Evolutionary conservation across 257 asterid species (phyloP).

Genomic region (Penstemon newberryi): DNA sequence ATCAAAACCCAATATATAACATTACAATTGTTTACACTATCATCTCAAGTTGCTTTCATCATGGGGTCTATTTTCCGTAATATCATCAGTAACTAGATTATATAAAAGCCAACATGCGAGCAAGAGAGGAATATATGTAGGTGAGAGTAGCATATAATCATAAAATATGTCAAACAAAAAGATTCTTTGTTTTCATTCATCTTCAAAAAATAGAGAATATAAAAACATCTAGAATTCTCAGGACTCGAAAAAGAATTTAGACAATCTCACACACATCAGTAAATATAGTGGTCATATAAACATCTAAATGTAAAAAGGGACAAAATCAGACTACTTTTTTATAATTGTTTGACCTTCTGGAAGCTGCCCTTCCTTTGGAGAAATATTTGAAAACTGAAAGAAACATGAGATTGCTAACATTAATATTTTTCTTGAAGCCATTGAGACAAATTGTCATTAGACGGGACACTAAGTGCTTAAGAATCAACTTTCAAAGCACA

Average conservation of each 20-base stretch:
- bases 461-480: slow-evolving; percentile 23
- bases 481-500: slow-evolving; percentile 15
- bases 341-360: slow-evolving; percentile 63
- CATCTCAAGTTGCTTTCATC: slow-evolving; percentile 11
- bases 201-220: not conserved
- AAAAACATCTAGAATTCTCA: not conserved
- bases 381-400: slow-evolving; percentile 78
- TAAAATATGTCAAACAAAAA: slow-evolving; percentile 7
- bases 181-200: slow-evolving; percentile 9
- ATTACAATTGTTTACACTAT: not conserved
- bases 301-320: slow-evolving; percentile 16
- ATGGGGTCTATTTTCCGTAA: slow-evolving; percentile 5
- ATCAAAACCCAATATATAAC: slow-evolving; percentile 23
- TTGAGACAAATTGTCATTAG: slow-evolving; percentile 5
- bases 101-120: slow-evolving; percentile 15
- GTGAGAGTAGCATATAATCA: slow-evolving; percentile 4
- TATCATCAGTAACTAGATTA: slow-evolving; percentile 23
- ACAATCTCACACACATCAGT: slow-evolving; percentile 17
- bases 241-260: slow-evolving; percentile 20
- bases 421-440: slow-evolving; percentile 21
- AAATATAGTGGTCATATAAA: slow-evolving; percentile 10
- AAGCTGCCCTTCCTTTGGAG: slow-evolving; percentile 84
- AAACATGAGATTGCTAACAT: slow-evolving; percentile 26
- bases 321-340: slow-evolving; percentile 13
- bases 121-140: slow-evolving; percentile 2